These are phyloP conservation scores for Chlorella sorokiniana DNA, from an alignment of 139 green algal species.

Conservation along the genomic window DNA sequence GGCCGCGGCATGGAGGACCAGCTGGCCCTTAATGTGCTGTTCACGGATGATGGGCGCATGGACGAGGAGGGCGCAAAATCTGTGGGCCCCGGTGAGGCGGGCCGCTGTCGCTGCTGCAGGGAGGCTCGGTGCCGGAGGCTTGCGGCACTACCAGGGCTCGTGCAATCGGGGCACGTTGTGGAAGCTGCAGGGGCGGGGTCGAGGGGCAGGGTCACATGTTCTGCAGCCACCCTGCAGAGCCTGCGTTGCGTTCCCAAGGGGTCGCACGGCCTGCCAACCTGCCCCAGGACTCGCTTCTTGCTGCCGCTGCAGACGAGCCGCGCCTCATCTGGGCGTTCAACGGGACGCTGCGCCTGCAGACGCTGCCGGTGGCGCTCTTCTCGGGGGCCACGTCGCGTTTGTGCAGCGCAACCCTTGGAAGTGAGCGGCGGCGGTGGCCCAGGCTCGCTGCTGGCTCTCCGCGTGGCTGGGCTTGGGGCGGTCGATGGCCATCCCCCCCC, in stretches of 20 bases:
- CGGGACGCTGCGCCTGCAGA: constrained; percentile 1
- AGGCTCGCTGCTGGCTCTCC: neutral
- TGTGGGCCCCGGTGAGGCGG: neutral
- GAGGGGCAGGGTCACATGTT: too few relatives aligned
- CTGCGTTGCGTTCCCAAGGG: too few relatives aligned
- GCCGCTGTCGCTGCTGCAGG: neutral
- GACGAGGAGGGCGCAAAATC: neutral
- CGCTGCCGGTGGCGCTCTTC: constrained; percentile 18
- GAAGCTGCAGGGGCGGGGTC: too few relatives aligned
- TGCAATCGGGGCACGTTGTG: too few relatives aligned
- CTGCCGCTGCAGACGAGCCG: constrained; percentile 3
- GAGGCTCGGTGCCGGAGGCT: neutral
- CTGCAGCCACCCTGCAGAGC: too few relatives aligned
- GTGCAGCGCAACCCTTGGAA: constrained; percentile 11
- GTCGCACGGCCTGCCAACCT: neutral
- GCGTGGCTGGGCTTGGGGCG: neutral
- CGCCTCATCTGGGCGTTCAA: neutral
- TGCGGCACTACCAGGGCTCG: too few relatives aligned
- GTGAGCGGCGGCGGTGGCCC: neutral
- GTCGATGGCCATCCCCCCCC: neutral
- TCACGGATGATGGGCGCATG: neutral
- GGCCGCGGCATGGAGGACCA: constrained; percentile 7
- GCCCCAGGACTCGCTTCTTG: neutral
- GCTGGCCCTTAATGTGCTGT: constrained; percentile 16
- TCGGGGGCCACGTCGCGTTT: constrained; percentile 10